Conservation (phyloP, 1,284 basidiomycete genomes). For the Sanguinoderma infundibulare region DNA sequence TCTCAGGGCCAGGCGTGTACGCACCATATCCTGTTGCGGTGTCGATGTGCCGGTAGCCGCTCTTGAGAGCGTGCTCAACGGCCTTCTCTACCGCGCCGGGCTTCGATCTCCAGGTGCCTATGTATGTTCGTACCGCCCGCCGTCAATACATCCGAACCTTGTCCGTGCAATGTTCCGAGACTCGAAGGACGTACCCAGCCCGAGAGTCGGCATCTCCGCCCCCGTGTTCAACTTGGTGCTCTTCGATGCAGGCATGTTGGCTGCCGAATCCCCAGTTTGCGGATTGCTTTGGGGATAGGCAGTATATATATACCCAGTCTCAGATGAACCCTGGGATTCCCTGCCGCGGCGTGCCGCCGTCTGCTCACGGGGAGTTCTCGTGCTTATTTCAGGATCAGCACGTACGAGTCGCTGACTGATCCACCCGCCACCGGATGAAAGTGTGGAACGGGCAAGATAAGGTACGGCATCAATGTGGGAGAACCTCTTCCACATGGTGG, state of each 20-base stretch:
- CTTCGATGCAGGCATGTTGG: conserved; percentile 33
- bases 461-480: not conserved
- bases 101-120: conserved; percentile 81
- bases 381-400: not conserved
- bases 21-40: conserved; percentile 52
- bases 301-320: not conserved
- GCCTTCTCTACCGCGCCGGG: conserved; percentile 68
- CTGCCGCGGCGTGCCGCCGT: too few relatives aligned
- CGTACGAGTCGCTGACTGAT: not conserved
- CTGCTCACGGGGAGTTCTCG: not conserved
- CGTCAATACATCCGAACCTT: not conserved
- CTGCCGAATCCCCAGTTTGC: not conserved
- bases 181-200: conserved; percentile 57
- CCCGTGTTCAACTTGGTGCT: conserved; percentile 75
- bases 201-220: conserved; percentile 73
- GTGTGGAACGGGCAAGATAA: not conserved
- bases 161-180: not conserved
- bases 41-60: conserved; percentile 80
- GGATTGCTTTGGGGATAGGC: too few relatives aligned
- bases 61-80: conserved; percentile 73
- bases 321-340: too few relatives aligned
- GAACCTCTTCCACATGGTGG: not conserved
- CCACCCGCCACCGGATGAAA: not conserved
- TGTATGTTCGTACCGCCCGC: conserved; percentile 28
- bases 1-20: conserved; percentile 9